Percentiles rank a stretch among this genome's conserved stretches.
phyloP scores from a whole-genome alignment of 306 rosid species.

The Senna tora region DNA sequence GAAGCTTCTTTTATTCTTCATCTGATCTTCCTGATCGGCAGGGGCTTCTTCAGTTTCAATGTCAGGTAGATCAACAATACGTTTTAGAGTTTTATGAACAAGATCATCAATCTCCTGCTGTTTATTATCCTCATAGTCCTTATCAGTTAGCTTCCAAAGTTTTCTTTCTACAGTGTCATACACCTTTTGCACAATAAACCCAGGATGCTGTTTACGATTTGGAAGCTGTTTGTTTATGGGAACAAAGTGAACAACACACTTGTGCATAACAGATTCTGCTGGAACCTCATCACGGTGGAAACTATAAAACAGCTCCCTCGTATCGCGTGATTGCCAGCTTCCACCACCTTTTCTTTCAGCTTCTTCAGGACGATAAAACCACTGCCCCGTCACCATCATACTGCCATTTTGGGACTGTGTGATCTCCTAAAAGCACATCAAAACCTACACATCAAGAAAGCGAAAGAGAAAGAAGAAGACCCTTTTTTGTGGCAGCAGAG shows the following conservation, averaged over 20 bases:
- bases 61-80: slow-evolving; percentile 76
- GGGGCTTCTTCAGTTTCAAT: slow-evolving; percentile 64
- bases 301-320: slow-evolving; percentile 93
- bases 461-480: slow-evolving; percentile 14
- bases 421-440: slow-evolving; percentile 67
- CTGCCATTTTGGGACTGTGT: slow-evolving; percentile 56
- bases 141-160: slow-evolving; percentile 91
- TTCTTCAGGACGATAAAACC: slow-evolving; percentile 99
- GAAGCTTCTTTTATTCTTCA: slow-evolving; percentile 61
- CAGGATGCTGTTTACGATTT: slow-evolving; percentile 83
- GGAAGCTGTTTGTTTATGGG: slow-evolving; percentile 89
- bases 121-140: slow-evolving; percentile 78
- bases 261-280: slow-evolving; percentile 97
- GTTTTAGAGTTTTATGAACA: slow-evolving; percentile 75
- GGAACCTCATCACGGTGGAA: slow-evolving; percentile 96
- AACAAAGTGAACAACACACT: slow-evolving; percentile 89
- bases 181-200: slow-evolving; percentile 90
- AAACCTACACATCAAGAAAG: slow-evolving; percentile 33
- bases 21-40: slow-evolving; percentile 63
- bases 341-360: slow-evolving; percentile 88
- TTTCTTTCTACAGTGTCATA: slow-evolving; percentile 89
- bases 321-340: slow-evolving; percentile 88
- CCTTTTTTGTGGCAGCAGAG: background rate
- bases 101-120: slow-evolving; percentile 86
- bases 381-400: slow-evolving; percentile 82